Percentiles rank a stretch among this genome's conserved stretches.
phyloP scores from a whole-genome alignment of 2,329 filamentous ascomycete genomes.

The Calcarisporium arbuscula region DNA sequence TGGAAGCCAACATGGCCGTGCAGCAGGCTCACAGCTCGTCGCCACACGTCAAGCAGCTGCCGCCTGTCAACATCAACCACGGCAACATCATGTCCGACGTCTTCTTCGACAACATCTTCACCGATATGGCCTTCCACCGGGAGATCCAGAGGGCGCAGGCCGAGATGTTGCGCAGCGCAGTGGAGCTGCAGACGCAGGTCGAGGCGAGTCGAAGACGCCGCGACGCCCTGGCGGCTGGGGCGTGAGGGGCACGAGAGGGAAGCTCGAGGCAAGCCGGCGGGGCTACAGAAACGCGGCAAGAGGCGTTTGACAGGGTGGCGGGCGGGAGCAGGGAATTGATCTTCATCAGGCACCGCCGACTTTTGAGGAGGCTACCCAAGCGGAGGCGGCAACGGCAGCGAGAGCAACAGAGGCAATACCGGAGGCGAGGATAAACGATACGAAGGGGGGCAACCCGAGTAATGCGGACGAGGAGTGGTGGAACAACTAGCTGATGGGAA shows the following conservation, averaged over 20 bases:
- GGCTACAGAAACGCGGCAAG: constrained; percentile 38
- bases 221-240: constrained; percentile 20
- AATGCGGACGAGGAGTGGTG: too few species aligned
- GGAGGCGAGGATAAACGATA: too few species aligned
- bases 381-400: too few species aligned
- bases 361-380: too few species aligned
- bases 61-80: constrained; percentile 34
- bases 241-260: constrained; percentile 21
- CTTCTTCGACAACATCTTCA: constrained; percentile 50
- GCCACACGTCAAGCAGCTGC: constrained; percentile 31
- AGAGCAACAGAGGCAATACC: too few species aligned
- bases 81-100: constrained; percentile 43
- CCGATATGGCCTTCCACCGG: constrained; percentile 45
- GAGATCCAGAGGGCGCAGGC: constrained; percentile 39
- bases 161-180: constrained; percentile 28
- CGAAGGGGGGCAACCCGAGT: too few species aligned
- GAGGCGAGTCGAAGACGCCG: constrained; percentile 24
- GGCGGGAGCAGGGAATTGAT: too few species aligned
- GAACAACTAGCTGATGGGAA: too few species aligned
- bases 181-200: constrained; percentile 24
- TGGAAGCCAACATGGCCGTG: constrained; percentile 32
- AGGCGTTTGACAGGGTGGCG: too few species aligned
- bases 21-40: constrained; percentile 34
- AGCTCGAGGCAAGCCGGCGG: constrained; percentile 26
- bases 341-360: too few species aligned